These are phyloP conservation scores for Tolypocladium album DNA, from an alignment of 2,329 filamentous ascomycete genomes.

Conservation along the genomic window DNA sequence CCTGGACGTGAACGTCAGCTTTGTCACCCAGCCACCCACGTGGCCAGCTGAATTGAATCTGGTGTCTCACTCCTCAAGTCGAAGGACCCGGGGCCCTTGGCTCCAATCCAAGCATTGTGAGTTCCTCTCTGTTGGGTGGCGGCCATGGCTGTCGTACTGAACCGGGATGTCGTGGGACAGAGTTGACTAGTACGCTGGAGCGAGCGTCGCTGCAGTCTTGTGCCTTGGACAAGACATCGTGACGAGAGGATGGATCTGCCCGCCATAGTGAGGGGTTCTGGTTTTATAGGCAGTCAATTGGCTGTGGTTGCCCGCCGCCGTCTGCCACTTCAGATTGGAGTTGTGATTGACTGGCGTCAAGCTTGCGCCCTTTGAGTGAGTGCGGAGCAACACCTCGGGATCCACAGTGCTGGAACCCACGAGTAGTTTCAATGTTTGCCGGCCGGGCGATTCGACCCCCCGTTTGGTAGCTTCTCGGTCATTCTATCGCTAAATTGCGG, in stretches of 20 bases:
- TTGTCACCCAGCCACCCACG: neutral
- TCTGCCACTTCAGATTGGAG: neutral
- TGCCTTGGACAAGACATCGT: neutral
- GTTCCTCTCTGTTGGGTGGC: neutral
- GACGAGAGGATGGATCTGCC: neutral
- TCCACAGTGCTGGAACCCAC: neutral
- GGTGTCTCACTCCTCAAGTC: conserved; percentile 10
- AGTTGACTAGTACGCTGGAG: neutral
- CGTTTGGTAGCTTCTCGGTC: neutral
- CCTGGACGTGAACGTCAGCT: conserved; percentile 18
- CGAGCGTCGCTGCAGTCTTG: neutral
- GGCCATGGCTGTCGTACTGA: neutral
- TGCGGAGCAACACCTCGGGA: neutral
- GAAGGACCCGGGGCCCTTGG: conserved; percentile 7
- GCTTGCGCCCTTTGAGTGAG: neutral
- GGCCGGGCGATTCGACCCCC: neutral
- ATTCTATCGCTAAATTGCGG: too few relatives aligned
- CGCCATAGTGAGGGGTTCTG: neutral
- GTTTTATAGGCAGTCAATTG: neutral
- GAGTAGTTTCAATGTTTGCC: too few relatives aligned
- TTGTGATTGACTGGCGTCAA: neutral
- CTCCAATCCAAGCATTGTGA: conserved; percentile 9
- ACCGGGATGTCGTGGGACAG: neutral
- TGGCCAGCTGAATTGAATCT: neutral
- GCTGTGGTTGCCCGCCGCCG: neutral